These are phyloP conservation scores for Mycena galericulata DNA, from an alignment of 768 basidiomycete species.

Conservation along the genomic window DNA sequence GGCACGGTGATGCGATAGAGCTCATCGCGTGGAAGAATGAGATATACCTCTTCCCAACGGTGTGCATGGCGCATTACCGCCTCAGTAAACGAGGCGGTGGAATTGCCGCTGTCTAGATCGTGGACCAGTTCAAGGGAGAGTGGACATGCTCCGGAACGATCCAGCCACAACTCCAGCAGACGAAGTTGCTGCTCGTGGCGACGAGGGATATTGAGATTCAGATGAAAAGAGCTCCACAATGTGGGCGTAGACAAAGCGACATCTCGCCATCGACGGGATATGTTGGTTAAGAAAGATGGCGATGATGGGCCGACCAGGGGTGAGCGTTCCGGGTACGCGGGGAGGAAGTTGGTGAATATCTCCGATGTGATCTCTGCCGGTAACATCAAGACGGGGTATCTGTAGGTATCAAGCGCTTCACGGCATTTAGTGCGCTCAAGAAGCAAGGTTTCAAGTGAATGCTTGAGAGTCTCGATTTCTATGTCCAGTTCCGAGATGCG, in stretches of 20 bases:
- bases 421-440: background rate
- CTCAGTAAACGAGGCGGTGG: background rate
- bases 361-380: background rate
- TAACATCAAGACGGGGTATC: background rate
- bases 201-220: background rate
- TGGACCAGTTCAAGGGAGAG: background rate
- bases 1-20: background rate
- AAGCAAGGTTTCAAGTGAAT: background rate
- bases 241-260: background rate
- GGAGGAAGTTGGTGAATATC: background rate
- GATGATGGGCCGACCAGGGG: background rate
- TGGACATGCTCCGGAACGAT: background rate
- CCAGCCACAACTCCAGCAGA: background rate
- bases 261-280: background rate
- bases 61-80: background rate
- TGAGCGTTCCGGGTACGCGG: background rate
- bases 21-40: background rate
- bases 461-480: background rate
- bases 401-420: background rate
- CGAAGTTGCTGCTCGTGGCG: background rate
- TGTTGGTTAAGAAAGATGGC: background rate
- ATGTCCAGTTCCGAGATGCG: background rate
- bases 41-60: background rate
- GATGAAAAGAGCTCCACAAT: background rate
- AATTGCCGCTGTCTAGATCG: too few species aligned